Evolutionary conservation across 495 filamentous ascomycete species (phyloP).

Genomic region (Xylaria castorea): DNA sequence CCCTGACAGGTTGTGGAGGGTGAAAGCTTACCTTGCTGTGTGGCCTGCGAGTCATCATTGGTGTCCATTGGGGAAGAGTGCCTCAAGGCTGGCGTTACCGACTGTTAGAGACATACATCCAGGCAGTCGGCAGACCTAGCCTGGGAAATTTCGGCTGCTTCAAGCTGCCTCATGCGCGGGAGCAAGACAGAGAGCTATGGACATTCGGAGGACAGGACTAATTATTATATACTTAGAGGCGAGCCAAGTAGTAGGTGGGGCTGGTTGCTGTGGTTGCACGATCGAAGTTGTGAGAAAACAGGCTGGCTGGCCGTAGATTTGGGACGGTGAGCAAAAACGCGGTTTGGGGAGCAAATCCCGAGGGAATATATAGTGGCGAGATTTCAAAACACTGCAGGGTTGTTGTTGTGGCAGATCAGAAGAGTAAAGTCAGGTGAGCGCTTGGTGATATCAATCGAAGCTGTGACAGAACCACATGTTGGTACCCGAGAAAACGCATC

Average conservation of each 20-base stretch:
- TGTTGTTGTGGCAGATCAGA: conserved; percentile 10
- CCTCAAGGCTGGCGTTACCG: conserved; percentile 26
- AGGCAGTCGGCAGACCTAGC: conserved; percentile 23
- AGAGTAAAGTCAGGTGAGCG: conserved; percentile 12
- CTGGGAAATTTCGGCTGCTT: background rate
- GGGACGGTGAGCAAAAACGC: background rate
- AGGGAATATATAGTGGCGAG: conserved; percentile 8
- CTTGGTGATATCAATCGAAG: conserved; percentile 12
- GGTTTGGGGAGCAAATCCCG: background rate
- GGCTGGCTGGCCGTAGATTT: background rate
- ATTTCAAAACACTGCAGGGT: background rate
- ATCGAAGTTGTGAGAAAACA: background rate
- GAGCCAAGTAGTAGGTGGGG: conserved; percentile 1
- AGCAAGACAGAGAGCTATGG: background rate
- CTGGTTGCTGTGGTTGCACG: conserved; percentile 23
- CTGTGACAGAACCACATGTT: conserved; percentile 18
- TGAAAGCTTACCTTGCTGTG: conserved; percentile 40
- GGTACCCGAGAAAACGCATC: conserved; percentile 11
- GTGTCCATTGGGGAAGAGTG: conserved; percentile 38
- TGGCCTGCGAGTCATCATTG: conserved; percentile 40
- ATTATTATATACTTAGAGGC: background rate
- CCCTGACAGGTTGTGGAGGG: background rate
- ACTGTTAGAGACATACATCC: conserved; percentile 24
- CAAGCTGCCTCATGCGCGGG: conserved; percentile 19
- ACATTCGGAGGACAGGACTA: background rate